Conservation (phyloP, 2,329 filamentous ascomycete species). For the Lachnellula cervina region DNA sequence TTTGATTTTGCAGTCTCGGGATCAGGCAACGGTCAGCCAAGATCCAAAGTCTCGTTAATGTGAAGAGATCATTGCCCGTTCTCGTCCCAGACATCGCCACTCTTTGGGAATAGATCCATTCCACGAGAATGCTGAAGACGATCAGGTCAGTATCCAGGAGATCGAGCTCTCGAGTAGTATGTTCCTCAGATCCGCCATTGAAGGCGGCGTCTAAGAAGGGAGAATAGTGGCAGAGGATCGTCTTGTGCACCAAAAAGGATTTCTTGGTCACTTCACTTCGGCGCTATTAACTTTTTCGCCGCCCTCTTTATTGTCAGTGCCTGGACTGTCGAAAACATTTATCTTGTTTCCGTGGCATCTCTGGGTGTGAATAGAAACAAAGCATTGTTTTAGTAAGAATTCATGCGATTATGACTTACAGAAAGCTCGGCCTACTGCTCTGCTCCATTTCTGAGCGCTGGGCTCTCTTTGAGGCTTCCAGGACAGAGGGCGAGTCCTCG, state of each 20-base stretch:
- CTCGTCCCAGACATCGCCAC: neutral
- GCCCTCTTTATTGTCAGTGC: too few species aligned
- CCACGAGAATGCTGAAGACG: neutral
- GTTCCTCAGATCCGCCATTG: conserved; percentile 2
- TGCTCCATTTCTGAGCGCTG: too few species aligned
- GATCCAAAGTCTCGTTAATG: neutral
- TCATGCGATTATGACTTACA: too few species aligned
- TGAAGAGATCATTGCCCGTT: neutral
- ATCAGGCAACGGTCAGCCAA: neutral
- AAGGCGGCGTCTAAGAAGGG: conserved; percentile 12
- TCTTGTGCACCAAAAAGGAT: conserved; percentile 5
- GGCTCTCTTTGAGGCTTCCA: too few species aligned
- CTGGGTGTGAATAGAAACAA: too few species aligned
- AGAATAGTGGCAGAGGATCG: conserved; percentile 6
- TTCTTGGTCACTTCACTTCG: too few species aligned
- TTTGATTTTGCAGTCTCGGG: neutral
- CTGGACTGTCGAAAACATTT: too few species aligned
- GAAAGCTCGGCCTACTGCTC: too few species aligned
- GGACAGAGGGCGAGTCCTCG: too few species aligned
- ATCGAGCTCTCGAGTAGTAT: neutral
- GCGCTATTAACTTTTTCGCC: too few species aligned
- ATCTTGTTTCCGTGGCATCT: too few species aligned
- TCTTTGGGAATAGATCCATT: neutral
- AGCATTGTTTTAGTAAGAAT: too few species aligned
- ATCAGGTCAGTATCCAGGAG: neutral